Evolutionary conservation across 768 basidiomycete species (phyloP).

Genomic region (Cystobasidiopsis lactophilus): DNA sequence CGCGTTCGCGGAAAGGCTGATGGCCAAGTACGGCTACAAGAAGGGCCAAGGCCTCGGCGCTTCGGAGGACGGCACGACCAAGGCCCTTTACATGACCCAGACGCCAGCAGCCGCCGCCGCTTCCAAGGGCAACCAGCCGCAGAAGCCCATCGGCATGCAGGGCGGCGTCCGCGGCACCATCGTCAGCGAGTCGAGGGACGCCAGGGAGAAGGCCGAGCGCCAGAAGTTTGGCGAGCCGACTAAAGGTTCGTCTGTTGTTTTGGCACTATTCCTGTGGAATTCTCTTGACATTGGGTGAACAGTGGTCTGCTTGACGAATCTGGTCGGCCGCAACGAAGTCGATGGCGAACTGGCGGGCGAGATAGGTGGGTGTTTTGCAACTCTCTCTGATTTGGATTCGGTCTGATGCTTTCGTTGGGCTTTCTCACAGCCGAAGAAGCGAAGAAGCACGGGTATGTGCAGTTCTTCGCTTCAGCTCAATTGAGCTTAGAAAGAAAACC

Average conservation of each 20-base stretch:
- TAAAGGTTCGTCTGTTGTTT: conserved; percentile 15
- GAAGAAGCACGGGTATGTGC: conserved; percentile 5
- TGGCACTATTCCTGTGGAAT: no score
- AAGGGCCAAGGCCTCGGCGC: conserved; percentile 80
- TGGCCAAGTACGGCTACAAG: conserved; percentile 93
- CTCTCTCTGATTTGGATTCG: background rate
- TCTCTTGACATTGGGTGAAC: conserved; percentile 14
- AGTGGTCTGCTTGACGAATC: conserved; percentile 72
- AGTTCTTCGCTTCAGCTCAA: no score
- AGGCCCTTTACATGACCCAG: conserved; percentile 57
- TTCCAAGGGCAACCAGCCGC: conserved; percentile 16
- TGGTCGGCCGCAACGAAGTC: conserved; percentile 63
- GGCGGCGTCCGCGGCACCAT: conserved; percentile 56
- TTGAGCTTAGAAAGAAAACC: no score
- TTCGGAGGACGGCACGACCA: conserved; percentile 63
- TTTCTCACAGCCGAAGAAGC: conserved; percentile 68
- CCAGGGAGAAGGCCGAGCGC: conserved; percentile 49
- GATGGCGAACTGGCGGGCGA: conserved; percentile 58
- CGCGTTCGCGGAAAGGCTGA: conserved; percentile 55
- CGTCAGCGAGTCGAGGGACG: conserved; percentile 72
- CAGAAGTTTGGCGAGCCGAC: conserved; percentile 72
- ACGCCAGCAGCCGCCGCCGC: conserved; percentile 17
- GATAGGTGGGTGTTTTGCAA: conserved; percentile 43
- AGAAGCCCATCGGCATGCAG: conserved; percentile 8
- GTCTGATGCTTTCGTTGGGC: no score